Evolutionary conservation across 1,284 basidiomycete species (phyloP), one percentile per base, ranked within the genome.

Genomic region (Tetrapyrgos nigripes): DNA sequence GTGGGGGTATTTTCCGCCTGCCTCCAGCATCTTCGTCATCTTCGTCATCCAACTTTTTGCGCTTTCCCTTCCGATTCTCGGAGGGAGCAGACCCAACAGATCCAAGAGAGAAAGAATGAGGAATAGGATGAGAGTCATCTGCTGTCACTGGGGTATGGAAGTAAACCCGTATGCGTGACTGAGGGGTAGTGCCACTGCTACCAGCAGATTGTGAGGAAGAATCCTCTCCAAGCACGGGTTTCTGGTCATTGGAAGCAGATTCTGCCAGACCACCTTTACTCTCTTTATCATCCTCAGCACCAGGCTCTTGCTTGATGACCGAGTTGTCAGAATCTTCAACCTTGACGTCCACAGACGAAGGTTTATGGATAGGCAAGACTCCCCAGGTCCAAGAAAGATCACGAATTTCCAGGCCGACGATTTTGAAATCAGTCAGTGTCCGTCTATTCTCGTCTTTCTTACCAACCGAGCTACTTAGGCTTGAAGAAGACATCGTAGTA

Each of bases 381-480:
- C 91, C 90, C 91, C 92, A 93, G 50, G 78, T 80, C 91, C 91
- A 93, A 67, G 74, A 76, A 59, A 93, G 75, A 64, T 87, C 87
- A 66, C 78, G 81, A 66, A 97, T 89, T 72, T 93, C 88, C 67
- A 97, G 82, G 24, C 92, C 94, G 66, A 96, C 82, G 70, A 98
- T 95, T 76, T 96, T 93, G 85, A 97, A 98, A 78, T 97, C 96
- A 48, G 95, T 97, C 69, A 97, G 86, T 33, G 94, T 96, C 60
- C 93, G 86, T 67, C 88, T 79, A 74, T 91, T 85, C 78, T 92
- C 85, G 74, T 94, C 87, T 73, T 88, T 89, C 83, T 91, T 91
- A 81, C 86, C 83, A 71, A 67, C 49, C 21, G 44, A 71, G 64
- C 72, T 75, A 60, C 77, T 73, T 67, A 76, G 74, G 65, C 73